These are phyloP conservation scores for Aspergillus sp. DNA, from an alignment of 2,329 filamentous ascomycete species.

Conservation along the genomic window DNA sequence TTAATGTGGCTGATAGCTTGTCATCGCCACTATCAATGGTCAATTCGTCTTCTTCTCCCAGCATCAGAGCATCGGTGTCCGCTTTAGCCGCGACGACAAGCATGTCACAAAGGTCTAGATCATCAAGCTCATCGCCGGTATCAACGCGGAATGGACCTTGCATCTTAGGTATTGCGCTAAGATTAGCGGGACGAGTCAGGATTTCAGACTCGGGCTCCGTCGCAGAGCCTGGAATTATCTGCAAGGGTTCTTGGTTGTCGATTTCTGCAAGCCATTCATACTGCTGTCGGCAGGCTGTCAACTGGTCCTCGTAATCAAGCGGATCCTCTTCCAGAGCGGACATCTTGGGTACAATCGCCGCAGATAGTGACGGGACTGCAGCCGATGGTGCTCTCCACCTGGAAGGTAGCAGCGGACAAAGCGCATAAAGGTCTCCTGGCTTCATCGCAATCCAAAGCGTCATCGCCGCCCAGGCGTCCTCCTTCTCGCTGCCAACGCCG, in stretches of 20 bases:
- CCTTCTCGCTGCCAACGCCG: slow-evolving; percentile 59
- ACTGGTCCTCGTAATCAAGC: slow-evolving; percentile 46
- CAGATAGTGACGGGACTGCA: slow-evolving; percentile 76
- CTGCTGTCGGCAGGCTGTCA: slow-evolving; percentile 53
- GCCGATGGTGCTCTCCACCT: slow-evolving; percentile 79
- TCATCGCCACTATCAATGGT: slow-evolving; percentile 44
- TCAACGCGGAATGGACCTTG: slow-evolving; percentile 62
- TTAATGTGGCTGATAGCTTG: slow-evolving; percentile 56
- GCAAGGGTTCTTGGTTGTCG: slow-evolving; percentile 53
- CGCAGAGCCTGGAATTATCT: slow-evolving; percentile 38
- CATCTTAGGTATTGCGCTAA: slow-evolving; percentile 57
- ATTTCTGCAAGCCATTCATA: slow-evolving; percentile 59
- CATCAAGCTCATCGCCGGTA: slow-evolving; percentile 50
- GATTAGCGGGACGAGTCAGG: slow-evolving; percentile 55
- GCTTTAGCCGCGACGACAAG: slow-evolving; percentile 55
- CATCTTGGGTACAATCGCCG: slow-evolving; percentile 75
- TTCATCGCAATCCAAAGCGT: slow-evolving; percentile 97
- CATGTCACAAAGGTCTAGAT: slow-evolving; percentile 61
- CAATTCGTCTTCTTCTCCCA: slow-evolving; percentile 51
- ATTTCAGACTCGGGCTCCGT: slow-evolving; percentile 49
- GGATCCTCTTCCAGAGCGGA: slow-evolving; percentile 43
- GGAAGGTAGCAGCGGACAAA: slow-evolving; percentile 84
- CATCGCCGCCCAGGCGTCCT: slow-evolving; percentile 84
- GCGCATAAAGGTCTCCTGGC: slow-evolving; percentile 86
- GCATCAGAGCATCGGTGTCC: slow-evolving; percentile 53